A percentile compares a stretch with the other conserved stretches of the same genome.
Evolutionary conservation across 306 rosid genomes (phyloP).

Genomic region (Nissolia schottii): DNA sequence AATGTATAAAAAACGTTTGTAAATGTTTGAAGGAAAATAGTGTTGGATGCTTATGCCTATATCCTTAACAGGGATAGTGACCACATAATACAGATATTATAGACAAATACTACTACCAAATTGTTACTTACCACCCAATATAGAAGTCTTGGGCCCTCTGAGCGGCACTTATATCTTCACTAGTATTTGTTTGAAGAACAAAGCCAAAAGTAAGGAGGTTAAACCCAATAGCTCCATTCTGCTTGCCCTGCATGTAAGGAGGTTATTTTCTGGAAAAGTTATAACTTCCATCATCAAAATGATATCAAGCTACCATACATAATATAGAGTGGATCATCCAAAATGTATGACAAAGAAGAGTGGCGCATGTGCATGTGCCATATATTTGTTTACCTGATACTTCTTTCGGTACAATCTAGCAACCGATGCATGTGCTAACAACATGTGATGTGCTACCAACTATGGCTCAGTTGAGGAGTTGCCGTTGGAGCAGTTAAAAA

Average conservation of each 20-base stretch:
- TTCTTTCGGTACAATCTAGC: conserved; percentile 16
- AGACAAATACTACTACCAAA: neutral
- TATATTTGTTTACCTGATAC: conserved; percentile 5
- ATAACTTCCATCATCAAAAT: neutral
- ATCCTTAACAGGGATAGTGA: neutral
- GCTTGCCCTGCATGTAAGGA: conserved; percentile 37
- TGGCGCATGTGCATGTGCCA: neutral
- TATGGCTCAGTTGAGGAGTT: conserved; percentile 31
- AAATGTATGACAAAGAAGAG: neutral
- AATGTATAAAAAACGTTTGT: no score
- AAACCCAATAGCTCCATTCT: conserved; percentile 54
- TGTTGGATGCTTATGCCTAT: neutral
- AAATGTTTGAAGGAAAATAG: no score
- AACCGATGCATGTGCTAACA: conserved; percentile 29
- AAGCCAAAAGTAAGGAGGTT: conserved; percentile 26
- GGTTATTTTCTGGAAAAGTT: neutral
- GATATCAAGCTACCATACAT: neutral
- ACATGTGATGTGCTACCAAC: conserved; percentile 13
- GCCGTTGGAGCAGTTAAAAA: conserved; percentile 20
- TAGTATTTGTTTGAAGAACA: conserved; percentile 39
- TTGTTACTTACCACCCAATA: conserved; percentile 43
- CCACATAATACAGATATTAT: neutral
- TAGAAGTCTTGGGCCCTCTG: conserved; percentile 43
- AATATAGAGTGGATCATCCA: no score
- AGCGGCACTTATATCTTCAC: conserved; percentile 38